Conservation (phyloP, 768 basidiomycete species). For the Mycena chlorophos region DNA sequence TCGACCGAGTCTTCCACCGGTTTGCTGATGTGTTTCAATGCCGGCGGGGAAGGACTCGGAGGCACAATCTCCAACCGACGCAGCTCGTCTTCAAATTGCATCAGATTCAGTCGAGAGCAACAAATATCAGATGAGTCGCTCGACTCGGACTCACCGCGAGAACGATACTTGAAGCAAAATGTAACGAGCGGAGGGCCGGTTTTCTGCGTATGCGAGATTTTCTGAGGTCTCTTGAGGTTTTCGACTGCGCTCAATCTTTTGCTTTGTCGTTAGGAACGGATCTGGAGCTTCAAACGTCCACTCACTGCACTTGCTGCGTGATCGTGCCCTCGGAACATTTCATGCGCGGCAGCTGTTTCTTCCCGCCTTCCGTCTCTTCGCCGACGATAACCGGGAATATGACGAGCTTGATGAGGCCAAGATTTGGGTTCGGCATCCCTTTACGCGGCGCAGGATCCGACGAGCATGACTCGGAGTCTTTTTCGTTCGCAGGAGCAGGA, state of each 20-base stretch:
- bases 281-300: background rate
- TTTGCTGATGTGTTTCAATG: too few relatives aligned
- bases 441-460: too few relatives aligned
- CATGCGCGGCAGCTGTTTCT: background rate
- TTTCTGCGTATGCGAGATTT: conserved; percentile 10
- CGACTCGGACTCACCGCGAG: conserved; percentile 9
- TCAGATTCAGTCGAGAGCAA: too few relatives aligned
- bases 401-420: background rate
- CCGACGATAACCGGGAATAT: background rate
- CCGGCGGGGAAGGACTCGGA: too few relatives aligned
- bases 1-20: too few relatives aligned
- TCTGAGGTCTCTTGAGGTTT: conserved; percentile 8
- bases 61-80: too few relatives aligned
- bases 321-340: background rate
- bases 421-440: background rate
- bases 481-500: too few relatives aligned
- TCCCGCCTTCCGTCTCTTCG: background rate
- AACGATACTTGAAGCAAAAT: conserved; percentile 20
- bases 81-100: too few relatives aligned
- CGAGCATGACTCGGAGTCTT: too few relatives aligned
- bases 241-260: conserved; percentile 14
- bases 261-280: conserved; percentile 7
- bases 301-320: background rate
- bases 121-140: too few relatives aligned
- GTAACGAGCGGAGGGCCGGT: conserved; percentile 9